phyloP scores from a whole-genome alignment of 1,284 basidiomycete genomes.

The Anthracocystis walkeri region DNA sequence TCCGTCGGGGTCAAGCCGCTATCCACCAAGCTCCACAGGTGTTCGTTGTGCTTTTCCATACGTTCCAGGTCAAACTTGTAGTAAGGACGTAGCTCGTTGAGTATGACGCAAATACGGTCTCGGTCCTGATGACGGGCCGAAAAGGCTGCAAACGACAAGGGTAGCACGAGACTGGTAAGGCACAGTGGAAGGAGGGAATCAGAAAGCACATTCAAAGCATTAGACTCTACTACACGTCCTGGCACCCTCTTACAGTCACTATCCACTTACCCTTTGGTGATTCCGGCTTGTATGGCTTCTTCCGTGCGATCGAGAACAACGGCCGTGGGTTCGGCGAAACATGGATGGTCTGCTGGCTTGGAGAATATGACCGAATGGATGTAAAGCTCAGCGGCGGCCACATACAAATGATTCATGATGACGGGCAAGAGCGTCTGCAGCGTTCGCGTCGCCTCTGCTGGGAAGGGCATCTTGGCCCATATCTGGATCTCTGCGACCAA shows the following conservation, averaged over 20 bases:
- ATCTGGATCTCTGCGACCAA: constrained; percentile 43
- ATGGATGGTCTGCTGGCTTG: constrained; percentile 43
- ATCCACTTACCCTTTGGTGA: constrained; percentile 35
- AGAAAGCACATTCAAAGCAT: neutral
- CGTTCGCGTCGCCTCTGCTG: constrained; percentile 34
- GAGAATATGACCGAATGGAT: constrained; percentile 50
- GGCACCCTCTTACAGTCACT: neutral
- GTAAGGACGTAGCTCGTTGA: constrained; percentile 44
- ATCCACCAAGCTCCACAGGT: constrained; percentile 50
- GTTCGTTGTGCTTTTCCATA: constrained; percentile 45
- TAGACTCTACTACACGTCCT: neutral
- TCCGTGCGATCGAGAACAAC: constrained; percentile 39
- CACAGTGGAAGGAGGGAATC: neutral
- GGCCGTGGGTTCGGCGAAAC: constrained; percentile 36
- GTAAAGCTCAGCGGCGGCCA: constrained; percentile 46
- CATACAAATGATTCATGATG: constrained; percentile 48
- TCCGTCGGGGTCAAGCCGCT: constrained; percentile 40
- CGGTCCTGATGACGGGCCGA: constrained; percentile 32
- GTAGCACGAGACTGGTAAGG: constrained; percentile 26
- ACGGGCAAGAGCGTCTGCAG: constrained; percentile 33
- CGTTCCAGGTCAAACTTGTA: constrained; percentile 51
- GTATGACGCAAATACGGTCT: constrained; percentile 35
- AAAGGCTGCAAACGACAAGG: constrained; percentile 44
- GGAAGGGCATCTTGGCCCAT: constrained; percentile 45
- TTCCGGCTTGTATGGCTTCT: constrained; percentile 44